Percentiles rank a stretch among this genome's conserved stretches.
Conservation (phyloP, 345 rosid species). For the Pseudoturritis turrita region DNA sequence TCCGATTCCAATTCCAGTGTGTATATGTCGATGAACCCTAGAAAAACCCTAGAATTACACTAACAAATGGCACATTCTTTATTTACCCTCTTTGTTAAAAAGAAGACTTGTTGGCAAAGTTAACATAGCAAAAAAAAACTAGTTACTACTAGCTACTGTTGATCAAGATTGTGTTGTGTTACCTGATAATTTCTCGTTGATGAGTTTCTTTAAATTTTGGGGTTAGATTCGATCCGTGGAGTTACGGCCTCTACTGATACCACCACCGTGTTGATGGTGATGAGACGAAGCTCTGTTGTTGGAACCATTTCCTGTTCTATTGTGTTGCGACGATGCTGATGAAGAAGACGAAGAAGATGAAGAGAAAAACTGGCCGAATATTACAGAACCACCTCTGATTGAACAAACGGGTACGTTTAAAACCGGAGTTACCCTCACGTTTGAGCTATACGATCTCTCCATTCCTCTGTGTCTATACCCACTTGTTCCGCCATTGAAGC, state of each 20-base stretch:
- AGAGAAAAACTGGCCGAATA: slow-evolving; percentile 57
- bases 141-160: not conserved
- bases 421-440: slow-evolving; percentile 65
- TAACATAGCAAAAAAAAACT: not conserved
- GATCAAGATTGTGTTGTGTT: not conserved
- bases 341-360: slow-evolving; percentile 32
- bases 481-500: slow-evolving; percentile 87
- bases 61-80: not conserved
- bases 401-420: slow-evolving; percentile 67
- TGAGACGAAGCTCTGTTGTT: slow-evolving; percentile 1
- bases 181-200: slow-evolving; percentile 13
- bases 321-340: slow-evolving; percentile 30
- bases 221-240: slow-evolving; percentile 24
- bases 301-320: slow-evolving; percentile 27
- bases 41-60: not conserved
- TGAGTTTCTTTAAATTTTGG: not conserved
- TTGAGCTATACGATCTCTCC: slow-evolving; percentile 90
- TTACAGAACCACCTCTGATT: slow-evolving; percentile 46
- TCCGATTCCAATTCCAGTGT: slow-evolving; percentile 11
- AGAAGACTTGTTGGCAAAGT: not conserved
- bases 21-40: slow-evolving; percentile 19
- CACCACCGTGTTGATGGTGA: not conserved
- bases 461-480: slow-evolving; percentile 61
- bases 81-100: slow-evolving; percentile 11
- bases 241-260: slow-evolving; percentile 27